Evolutionary conservation across 2,329 filamentous ascomycete species (phyloP).

Genomic region (Coniochaeta sp.): DNA sequence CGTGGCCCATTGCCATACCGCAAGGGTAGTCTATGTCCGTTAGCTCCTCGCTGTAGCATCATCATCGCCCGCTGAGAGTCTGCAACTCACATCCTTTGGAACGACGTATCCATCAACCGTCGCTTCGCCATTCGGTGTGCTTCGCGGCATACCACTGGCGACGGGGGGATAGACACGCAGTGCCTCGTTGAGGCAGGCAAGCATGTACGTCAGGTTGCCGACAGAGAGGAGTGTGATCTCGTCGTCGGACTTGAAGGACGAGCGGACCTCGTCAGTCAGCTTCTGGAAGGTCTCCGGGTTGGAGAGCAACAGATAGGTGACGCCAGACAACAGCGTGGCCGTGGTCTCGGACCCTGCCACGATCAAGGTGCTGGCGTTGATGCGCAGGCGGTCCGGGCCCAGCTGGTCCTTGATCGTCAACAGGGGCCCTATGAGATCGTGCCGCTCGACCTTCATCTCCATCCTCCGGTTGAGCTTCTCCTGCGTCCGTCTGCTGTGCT

Average conservation of each 20-base stretch:
- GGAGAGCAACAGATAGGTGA: slow-evolving; percentile 11
- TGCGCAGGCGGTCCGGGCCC: neutral
- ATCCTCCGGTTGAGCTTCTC: slow-evolving; percentile 8
- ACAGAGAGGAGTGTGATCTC: slow-evolving; percentile 14
- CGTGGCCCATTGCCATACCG: slow-evolving; percentile 13
- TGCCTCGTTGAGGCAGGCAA: slow-evolving; percentile 22
- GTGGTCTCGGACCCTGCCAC: slow-evolving; percentile 11
- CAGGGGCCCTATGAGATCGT: slow-evolving; percentile 11
- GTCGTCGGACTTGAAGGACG: slow-evolving; percentile 5
- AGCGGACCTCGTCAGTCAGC: slow-evolving; percentile 10
- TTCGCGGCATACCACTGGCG: slow-evolving; percentile 8
- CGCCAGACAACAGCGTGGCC: slow-evolving; percentile 7
- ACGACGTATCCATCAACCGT: slow-evolving; percentile 17
- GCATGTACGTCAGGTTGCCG: slow-evolving; percentile 17
- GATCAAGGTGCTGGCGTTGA: slow-evolving; percentile 3
- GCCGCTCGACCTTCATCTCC: slow-evolving; percentile 4
- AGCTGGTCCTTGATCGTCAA: slow-evolving; percentile 6
- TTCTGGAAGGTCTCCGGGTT: slow-evolving; percentile 7
- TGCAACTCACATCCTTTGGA: slow-evolving; percentile 13
- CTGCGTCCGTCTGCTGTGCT: slow-evolving; percentile 1
- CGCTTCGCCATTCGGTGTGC: slow-evolving; percentile 15
- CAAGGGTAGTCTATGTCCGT: slow-evolving; percentile 24
- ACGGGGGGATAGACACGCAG: slow-evolving; percentile 17
- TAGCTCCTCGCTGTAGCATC: neutral
- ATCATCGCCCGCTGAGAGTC: too few relatives aligned